Conservation (phyloP, 768 basidiomycete species). For the Galerina sulciceps region DNA sequence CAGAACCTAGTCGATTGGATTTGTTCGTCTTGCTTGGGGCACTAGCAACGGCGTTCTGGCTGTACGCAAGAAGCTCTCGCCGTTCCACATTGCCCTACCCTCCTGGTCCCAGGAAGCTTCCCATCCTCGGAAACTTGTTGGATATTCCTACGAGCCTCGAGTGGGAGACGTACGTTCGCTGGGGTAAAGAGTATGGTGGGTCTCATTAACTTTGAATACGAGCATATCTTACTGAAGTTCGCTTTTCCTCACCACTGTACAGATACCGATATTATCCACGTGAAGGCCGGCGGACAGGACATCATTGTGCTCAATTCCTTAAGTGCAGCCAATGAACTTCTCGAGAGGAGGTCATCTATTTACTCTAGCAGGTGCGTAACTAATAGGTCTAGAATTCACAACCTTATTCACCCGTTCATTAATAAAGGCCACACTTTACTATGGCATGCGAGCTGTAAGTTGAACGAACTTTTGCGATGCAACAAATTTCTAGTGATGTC, state of each 20-base stretch:
- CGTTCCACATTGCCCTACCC: constrained; percentile 18
- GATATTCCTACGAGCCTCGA: constrained; percentile 22
- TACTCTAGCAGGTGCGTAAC: constrained; percentile 24
- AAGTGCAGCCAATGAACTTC: constrained; percentile 42
- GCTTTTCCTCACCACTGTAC: not conserved
- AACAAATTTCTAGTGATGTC: no score
- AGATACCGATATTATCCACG: constrained; percentile 34
- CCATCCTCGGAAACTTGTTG: constrained; percentile 24
- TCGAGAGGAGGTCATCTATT: constrained; percentile 43
- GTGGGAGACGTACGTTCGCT: constrained; percentile 26
- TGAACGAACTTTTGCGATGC: no score
- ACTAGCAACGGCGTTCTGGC: no score
- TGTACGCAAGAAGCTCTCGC: no score
- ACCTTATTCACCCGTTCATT: not conserved
- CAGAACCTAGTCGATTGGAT: no score
- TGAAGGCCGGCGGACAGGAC: constrained; percentile 28
- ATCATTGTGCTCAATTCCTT: constrained; percentile 39
- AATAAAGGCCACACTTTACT: not conserved
- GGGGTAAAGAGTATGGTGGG: constrained; percentile 25
- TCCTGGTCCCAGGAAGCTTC: constrained; percentile 26
- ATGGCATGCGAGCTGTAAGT: not conserved
- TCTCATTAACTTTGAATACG: not conserved
- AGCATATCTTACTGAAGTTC: not conserved
- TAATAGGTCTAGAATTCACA: not conserved
- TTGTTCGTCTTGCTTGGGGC: no score